Evolutionary conservation across 148 eudicot species (phyloP).

Genomic region (Nepenthes mirabilis): DNA sequence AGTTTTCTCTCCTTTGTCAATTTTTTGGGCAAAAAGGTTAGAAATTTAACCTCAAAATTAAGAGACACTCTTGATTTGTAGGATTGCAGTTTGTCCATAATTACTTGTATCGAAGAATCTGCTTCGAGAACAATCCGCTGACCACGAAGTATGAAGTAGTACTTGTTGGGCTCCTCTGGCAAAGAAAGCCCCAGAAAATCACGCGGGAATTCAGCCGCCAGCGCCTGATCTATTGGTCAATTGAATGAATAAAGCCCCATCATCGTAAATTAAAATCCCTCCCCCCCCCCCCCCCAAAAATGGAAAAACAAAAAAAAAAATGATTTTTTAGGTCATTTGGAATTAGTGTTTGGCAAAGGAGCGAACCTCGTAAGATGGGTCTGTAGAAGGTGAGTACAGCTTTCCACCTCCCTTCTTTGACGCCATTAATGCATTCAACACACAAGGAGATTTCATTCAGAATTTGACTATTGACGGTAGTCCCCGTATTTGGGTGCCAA

Average conservation of each 20-base stretch:
- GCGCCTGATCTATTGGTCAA: conserved; percentile 41
- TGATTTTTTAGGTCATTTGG: background rate
- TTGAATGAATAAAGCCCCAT: background rate
- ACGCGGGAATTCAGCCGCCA: conserved; percentile 52
- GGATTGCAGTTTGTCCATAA: conserved; percentile 92
- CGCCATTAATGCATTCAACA: conserved; percentile 71
- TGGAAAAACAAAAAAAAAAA: background rate
- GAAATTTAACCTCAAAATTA: conserved; percentile 60
- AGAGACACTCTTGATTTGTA: conserved; percentile 74
- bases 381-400: conserved; percentile 65
- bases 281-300: too few species aligned
- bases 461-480: conserved; percentile 61
- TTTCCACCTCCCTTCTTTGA: conserved; percentile 84
- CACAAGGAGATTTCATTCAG: conserved; percentile 70
- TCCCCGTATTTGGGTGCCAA: conserved; percentile 82
- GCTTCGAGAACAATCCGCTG: conserved; percentile 77
- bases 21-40: background rate
- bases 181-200: conserved; percentile 69
- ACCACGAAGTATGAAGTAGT: conserved; percentile 67
- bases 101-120: conserved; percentile 58
- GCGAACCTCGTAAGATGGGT: conserved; percentile 65
- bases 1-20: too few species aligned
- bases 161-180: conserved; percentile 71
- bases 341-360: background rate
- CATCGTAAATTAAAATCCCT: background rate